Base-by-base conservation (phyloP, 2,329 filamentous ascomycete genomes). In the Xylariaceae sp. region DNA sequence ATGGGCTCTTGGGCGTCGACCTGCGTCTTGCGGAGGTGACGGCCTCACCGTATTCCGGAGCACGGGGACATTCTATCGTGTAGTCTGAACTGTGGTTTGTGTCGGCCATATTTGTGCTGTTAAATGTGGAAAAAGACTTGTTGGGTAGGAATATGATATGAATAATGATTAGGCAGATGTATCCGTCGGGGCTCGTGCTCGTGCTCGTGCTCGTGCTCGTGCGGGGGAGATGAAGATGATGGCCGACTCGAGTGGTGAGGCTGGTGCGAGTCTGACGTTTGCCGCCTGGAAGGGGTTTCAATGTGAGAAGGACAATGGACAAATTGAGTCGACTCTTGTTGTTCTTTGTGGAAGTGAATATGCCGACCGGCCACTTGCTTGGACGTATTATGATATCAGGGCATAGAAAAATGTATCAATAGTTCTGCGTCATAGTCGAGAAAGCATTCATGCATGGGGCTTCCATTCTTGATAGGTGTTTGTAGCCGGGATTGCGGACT, bases 1-100 rank as follows among this genome's bases (percentile, higher is more conserved):
- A 60, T 26, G 51, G 58, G 34, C 61, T 56, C 47, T 58, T 63
- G 8, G 44, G 34, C 29, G 48, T 53, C 6, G 59, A 59, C 37
- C 34, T 41, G 9, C 56, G 53, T 34, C 51, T 51, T 29, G 54
- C 59, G 1, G 49, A 41, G 30, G 30, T 29, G n/a, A 60, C 12
- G 43, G 50, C 56, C n/a, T 32, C 45, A 26, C 52, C 56, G 30
- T 60, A 60, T 41, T 60, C 59, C 3, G 56, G 51, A 26, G 59
- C 51, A 1, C 19, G 35, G 3, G 37, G 6, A 39, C 49, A 49
- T 9, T 53, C 53, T 5, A 31, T 26, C 37, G 43, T 30, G n/a
- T 46, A 41, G 9, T 57, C 54, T n/a, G 44, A 51, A 50, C 50
- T 54, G 31, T 45, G 26, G 47, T 30, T 54, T 6, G 47, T 44